phyloP scores from a whole-genome alignment of 2,329 filamentous ascomycete species.

The Aspergillus sclerotialis region DNA sequence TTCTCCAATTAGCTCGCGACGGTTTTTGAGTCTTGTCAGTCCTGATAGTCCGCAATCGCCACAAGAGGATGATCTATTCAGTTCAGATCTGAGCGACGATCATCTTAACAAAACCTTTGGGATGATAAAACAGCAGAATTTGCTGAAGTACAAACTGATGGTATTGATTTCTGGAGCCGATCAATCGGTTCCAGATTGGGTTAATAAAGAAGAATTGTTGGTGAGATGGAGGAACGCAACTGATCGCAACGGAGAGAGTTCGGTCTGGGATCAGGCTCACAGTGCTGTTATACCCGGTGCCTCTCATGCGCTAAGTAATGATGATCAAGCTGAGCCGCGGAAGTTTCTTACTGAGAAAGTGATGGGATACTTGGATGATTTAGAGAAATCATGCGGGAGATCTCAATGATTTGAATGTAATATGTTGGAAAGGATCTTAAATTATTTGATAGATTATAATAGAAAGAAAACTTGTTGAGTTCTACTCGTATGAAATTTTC shows the following conservation, averaged over 20 bases:
- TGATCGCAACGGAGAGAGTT: conserved; percentile 21
- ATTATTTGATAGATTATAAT: no score
- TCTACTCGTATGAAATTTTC: no score
- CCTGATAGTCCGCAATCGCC: conserved; percentile 47
- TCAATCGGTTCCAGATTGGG: conserved; percentile 37
- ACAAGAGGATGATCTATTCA: conserved; percentile 82
- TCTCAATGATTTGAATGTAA: no score
- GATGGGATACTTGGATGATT: conserved; percentile 15
- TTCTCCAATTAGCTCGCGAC: conserved; percentile 46
- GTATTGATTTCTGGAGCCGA: conserved; percentile 43
- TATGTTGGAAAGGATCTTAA: no score
- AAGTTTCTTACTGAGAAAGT: conserved; percentile 20
- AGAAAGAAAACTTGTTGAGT: no score
- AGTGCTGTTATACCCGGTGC: conserved; percentile 41
- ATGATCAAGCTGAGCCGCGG: conserved; percentile 25
- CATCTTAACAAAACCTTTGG: conserved; percentile 58
- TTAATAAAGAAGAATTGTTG: conserved; percentile 41
- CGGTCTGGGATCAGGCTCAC: conserved; percentile 41
- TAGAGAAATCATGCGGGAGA: background rate
- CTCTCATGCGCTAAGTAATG: conserved; percentile 30
- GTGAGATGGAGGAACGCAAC: conserved; percentile 35
- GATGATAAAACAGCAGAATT: conserved; percentile 28
- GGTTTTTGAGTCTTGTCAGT: conserved; percentile 53
- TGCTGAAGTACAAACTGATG: conserved; percentile 37
- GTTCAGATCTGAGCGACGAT: conserved; percentile 59